Evolutionary conservation across 108 stramenopile species (phyloP).

Genomic region (Cyclotella cryptica): DNA sequence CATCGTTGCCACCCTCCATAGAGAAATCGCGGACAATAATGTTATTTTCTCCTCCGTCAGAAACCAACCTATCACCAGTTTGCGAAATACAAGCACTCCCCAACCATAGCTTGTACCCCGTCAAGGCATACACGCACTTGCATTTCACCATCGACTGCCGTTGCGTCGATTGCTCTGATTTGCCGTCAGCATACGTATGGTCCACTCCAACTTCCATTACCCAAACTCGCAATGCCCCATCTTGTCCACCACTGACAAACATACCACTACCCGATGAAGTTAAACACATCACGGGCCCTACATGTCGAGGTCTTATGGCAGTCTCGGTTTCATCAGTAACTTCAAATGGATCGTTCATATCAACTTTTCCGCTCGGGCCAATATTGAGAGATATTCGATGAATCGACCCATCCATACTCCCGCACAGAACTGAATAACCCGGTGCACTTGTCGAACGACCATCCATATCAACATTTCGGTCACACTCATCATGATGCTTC

Average conservation of each 20-base stretch:
- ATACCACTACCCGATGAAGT: slow-evolving; percentile 59
- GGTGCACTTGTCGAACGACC: background rate
- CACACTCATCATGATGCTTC: slow-evolving; percentile 34
- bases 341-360: slow-evolving; percentile 38
- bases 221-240: slow-evolving; percentile 76
- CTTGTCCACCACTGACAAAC: slow-evolving; percentile 64
- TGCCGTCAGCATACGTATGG: background rate
- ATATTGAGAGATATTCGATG: slow-evolving; percentile 50
- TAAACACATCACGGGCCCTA: slow-evolving; percentile 57
- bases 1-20: background rate
- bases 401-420: slow-evolving; percentile 57
- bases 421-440: slow-evolving; percentile 51
- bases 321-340: slow-evolving; percentile 32
- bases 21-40: slow-evolving; percentile 78
- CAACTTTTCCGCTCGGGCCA: slow-evolving; percentile 22
- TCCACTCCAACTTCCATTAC: slow-evolving; percentile 27
- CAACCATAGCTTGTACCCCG: slow-evolving; percentile 84
- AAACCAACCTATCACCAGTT: slow-evolving; percentile 61
- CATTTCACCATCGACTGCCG: slow-evolving; percentile 21
- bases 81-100: slow-evolving; percentile 58
- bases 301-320: slow-evolving; percentile 54
- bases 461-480: background rate
- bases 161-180: background rate
- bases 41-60: slow-evolving; percentile 80
- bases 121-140: slow-evolving; percentile 63